These are phyloP conservation scores for Silene conica DNA, from an alignment of 148 eudicot genomes.

Conservation along the genomic window DNA sequence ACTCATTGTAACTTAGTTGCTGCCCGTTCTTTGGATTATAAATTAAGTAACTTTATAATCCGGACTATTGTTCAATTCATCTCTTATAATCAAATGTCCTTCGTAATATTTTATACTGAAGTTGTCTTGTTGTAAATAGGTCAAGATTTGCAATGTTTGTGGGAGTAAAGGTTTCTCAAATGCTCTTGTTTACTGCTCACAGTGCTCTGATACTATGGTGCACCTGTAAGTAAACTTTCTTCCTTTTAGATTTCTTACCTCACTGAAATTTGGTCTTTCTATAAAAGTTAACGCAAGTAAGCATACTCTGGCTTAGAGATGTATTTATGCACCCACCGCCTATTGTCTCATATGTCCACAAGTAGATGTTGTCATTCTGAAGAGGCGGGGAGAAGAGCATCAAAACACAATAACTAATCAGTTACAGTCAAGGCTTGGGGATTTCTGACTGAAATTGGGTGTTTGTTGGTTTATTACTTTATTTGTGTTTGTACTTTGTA, in stretches of 20 bases:
- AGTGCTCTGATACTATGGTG: constrained; percentile 12
- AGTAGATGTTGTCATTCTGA: not conserved
- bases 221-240: constrained; percentile 20
- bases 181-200: constrained; percentile 19
- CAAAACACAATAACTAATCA: not conserved
- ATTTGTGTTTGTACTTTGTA: not conserved
- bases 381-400: not conserved
- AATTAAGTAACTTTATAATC: not conserved
- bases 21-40: not conserved
- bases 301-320: not conserved
- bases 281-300: not conserved
- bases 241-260: not conserved
- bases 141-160: constrained; percentile 15
- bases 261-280: not conserved
- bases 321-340: not conserved
- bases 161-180: constrained; percentile 12
- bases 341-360: not conserved
- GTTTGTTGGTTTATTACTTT: not conserved
- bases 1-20: not conserved
- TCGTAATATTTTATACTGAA: not conserved
- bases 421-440: not conserved
- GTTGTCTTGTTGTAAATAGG: not conserved
- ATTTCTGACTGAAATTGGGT: not conserved
- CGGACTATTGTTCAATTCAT: not conserved
- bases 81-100: not conserved